phyloP scores from a whole-genome alignment of 2,329 filamentous ascomycete genomes.

The Ceratocystis destructans region DNA sequence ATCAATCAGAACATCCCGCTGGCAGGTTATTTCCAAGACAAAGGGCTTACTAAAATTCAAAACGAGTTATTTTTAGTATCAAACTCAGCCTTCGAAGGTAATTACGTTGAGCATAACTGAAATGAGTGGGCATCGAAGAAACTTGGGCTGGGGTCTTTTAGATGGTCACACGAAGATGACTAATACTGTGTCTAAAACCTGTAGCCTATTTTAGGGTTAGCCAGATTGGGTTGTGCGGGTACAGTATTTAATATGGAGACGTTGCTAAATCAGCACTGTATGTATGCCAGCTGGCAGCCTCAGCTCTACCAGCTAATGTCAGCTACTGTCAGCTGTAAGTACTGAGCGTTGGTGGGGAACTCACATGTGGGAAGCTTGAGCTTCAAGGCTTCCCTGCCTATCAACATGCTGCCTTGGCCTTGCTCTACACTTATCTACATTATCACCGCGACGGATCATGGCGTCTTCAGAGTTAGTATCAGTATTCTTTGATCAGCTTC shows the following conservation, averaged over 20 bases:
- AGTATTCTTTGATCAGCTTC: slow-evolving; percentile 36
- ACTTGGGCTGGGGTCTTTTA: background rate
- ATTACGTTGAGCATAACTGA: background rate
- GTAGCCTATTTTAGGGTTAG: background rate
- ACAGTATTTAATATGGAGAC: background rate
- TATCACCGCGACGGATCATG: background rate
- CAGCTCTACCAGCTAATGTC: background rate
- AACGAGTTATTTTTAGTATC: background rate
- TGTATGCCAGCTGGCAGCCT: background rate
- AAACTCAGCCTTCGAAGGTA: background rate
- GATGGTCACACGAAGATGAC: background rate
- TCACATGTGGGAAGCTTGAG: background rate
- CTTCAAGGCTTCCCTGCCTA: background rate
- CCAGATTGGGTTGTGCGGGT: background rate
- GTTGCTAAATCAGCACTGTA: background rate
- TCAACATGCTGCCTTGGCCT: background rate
- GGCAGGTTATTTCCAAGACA: background rate
- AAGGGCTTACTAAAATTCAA: no score
- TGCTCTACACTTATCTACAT: background rate
- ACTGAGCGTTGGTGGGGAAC: background rate
- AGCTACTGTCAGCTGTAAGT: background rate
- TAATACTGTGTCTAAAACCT: background rate
- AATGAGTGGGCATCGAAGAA: no score
- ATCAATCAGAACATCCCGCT: background rate
- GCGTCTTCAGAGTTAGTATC: background rate